These are phyloP conservation scores for Talaromyces ruber DNA, from an alignment of 495 filamentous ascomycete species.

Conservation along the genomic window DNA sequence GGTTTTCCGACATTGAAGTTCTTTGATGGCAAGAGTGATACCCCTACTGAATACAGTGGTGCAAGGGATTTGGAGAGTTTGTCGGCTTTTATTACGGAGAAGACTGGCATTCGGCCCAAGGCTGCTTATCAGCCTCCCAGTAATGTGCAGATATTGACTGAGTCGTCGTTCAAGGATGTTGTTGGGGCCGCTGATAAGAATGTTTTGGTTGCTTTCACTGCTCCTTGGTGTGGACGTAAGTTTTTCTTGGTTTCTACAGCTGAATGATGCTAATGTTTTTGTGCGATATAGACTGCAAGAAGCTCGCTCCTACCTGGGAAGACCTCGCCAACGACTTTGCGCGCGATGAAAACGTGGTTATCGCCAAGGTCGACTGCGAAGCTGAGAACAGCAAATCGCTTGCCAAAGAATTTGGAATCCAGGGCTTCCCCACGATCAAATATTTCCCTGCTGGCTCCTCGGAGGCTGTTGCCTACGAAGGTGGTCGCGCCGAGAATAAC, in stretches of 20 bases:
- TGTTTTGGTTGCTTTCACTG: constrained; percentile 92
- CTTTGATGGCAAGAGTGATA: constrained; percentile 95
- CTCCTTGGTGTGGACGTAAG: constrained; percentile 95
- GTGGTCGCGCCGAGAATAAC: constrained; percentile 68
- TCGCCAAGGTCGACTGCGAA: constrained; percentile 94
- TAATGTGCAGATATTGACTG: constrained; percentile 70
- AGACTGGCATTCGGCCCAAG: constrained; percentile 77
- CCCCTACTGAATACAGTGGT: constrained; percentile 75
- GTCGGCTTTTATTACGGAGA: constrained; percentile 70
- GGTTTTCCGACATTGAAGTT: constrained; percentile 97
- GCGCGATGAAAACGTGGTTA: constrained; percentile 64
- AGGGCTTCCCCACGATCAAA: constrained; percentile 92
- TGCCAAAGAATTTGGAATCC: constrained; percentile 68
- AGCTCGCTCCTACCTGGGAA: constrained; percentile 86
- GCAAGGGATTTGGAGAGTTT: constrained; percentile 85
- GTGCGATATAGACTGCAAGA: constrained; percentile 77
- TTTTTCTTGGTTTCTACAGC: constrained; percentile 17
- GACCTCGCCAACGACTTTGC: constrained; percentile 74
- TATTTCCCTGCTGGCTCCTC: constrained; percentile 89
- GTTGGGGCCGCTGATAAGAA: constrained; percentile 81
- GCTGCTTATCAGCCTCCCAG: constrained; percentile 62
- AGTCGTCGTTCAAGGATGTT: constrained; percentile 63
- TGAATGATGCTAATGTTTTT: constrained; percentile 9
- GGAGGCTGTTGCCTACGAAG: constrained; percentile 61
- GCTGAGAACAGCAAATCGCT: constrained; percentile 71